Conservation (phyloP, 768 basidiomycete genomes). For the Mycena vulgaris region DNA sequence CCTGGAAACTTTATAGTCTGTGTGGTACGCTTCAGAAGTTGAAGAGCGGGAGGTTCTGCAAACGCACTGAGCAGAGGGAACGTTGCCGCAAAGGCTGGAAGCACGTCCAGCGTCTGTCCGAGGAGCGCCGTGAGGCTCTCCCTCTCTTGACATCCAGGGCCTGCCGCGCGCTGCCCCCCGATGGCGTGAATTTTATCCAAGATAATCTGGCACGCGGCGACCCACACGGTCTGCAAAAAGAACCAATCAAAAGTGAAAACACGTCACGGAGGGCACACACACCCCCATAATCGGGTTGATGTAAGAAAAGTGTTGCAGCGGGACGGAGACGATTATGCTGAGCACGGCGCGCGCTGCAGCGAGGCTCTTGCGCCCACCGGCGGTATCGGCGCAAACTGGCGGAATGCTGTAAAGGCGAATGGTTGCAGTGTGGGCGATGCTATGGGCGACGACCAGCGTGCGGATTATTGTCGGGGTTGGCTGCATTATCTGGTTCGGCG, state of each 20-base stretch:
- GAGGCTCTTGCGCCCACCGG: conserved; percentile 39
- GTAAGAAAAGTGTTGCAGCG: too few species aligned
- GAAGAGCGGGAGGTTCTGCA: background rate
- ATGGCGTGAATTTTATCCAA: conserved; percentile 5
- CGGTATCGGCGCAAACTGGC: conserved; percentile 38
- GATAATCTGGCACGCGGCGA: conserved; percentile 1
- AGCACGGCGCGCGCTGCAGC: too few species aligned
- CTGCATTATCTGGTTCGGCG: conserved; percentile 7
- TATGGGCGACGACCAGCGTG: conserved; percentile 49
- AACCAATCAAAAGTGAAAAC: background rate
- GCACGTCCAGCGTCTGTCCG: background rate
- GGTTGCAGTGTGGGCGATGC: conserved; percentile 51
- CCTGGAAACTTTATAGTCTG: conserved; percentile 22
- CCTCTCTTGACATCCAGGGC: too few species aligned
- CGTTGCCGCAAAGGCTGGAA: background rate
- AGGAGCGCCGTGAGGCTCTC: background rate
- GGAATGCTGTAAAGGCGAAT: conserved; percentile 54
- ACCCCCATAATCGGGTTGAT: conserved; percentile 51
- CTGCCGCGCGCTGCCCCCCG: too few species aligned
- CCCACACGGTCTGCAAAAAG: conserved; percentile 13
- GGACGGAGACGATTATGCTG: too few species aligned
- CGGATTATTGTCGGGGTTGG: conserved; percentile 10
- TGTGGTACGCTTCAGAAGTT: background rate
- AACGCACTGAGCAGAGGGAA: conserved; percentile 21
- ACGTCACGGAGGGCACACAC: conserved; percentile 7